These are phyloP conservation scores for Stylonectria norvegica DNA, from an alignment of 2,329 filamentous ascomycete genomes.

Conservation along the genomic window DNA sequence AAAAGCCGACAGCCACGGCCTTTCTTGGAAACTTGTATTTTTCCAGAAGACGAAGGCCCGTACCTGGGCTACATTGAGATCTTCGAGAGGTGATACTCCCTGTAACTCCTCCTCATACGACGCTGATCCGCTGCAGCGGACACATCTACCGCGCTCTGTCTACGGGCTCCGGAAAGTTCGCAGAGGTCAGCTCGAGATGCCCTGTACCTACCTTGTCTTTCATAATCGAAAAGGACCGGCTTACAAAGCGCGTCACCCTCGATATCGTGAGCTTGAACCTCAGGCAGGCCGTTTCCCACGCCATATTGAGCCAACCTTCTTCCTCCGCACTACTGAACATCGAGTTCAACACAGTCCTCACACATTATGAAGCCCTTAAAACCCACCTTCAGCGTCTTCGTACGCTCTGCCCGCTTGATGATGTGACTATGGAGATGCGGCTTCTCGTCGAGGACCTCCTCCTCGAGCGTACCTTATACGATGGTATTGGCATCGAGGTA, in stretches of 20 bases:
- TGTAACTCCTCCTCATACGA: conserved; percentile 2
- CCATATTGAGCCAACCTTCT: conserved; percentile 23
- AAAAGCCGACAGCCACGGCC: conserved; percentile 7
- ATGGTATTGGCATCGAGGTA: conserved; percentile 23
- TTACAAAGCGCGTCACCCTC: conserved; percentile 18
- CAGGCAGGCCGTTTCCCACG: conserved; percentile 36
- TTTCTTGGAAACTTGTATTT: conserved; percentile 7
- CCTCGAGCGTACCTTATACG: conserved; percentile 26
- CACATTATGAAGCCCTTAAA: conserved; percentile 24
- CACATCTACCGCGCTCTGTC: conserved; percentile 25
- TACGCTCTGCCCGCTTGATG: conserved; percentile 6
- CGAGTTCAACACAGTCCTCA: conserved; percentile 22
- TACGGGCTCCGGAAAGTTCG: conserved; percentile 26
- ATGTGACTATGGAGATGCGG: conserved; percentile 23
- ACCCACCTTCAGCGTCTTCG: conserved; percentile 12
- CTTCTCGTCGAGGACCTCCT: conserved; percentile 27
- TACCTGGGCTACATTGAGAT: conserved; percentile 25
- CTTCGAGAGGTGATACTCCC: conserved; percentile 21
- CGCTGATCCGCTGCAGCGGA: conserved; percentile 19
- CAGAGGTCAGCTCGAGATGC: conserved; percentile 17
- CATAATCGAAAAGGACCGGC: conserved; percentile 26
- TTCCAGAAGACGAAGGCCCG: conserved; percentile 20
- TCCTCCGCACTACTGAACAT: conserved; percentile 12
- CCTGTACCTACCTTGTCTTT: conserved; percentile 24
- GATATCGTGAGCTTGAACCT: conserved; percentile 36